phyloP scores from a whole-genome alignment of 163 green algal species.

The Coccomyxa subellipsoidea region DNA sequence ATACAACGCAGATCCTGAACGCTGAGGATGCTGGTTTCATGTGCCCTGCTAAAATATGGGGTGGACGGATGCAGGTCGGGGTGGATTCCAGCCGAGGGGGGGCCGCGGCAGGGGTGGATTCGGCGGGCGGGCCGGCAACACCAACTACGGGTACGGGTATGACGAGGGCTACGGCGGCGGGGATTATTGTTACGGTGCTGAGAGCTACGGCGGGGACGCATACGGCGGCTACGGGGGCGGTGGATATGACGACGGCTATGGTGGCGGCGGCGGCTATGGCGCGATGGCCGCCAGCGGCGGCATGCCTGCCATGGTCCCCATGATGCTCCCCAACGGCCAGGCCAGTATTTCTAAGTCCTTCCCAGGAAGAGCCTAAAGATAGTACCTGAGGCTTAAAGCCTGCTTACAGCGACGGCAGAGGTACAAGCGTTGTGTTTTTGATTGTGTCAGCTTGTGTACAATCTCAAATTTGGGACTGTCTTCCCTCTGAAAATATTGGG shows the following conservation, averaged over 20 bases:
- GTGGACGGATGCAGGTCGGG: slow-evolving; percentile 18
- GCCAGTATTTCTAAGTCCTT: too few species aligned
- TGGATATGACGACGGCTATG: slow-evolving; percentile 33
- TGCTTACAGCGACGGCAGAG: too few species aligned
- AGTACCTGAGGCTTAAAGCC: too few species aligned
- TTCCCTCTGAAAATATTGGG: too few species aligned
- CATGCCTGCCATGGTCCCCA: slow-evolving; percentile 48
- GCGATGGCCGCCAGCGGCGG: slow-evolving; percentile 6
- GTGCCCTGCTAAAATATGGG: too few species aligned
- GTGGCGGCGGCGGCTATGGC: slow-evolving; percentile 10
- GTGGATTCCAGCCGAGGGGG: slow-evolving; percentile 12
- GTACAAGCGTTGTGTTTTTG: too few species aligned
- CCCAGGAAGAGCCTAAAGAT: too few species aligned
- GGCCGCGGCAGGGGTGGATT: slow-evolving; percentile 17
- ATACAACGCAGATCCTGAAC: too few species aligned
- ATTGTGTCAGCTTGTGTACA: too few species aligned
- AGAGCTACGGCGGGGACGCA: slow-evolving; percentile 23
- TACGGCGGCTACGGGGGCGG: slow-evolving; percentile 33
- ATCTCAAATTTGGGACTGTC: too few species aligned
- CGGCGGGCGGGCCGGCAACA: slow-evolving; percentile 19
- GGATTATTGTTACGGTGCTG: background rate
- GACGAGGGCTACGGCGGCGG: slow-evolving; percentile 24
- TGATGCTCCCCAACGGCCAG: slow-evolving; percentile 72
- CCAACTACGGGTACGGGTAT: slow-evolving; percentile 29
- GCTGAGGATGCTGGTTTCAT: too few species aligned